A percentile compares a stretch with the other conserved stretches of the same genome.
Evolutionary conservation across 768 basidiomycete species (phyloP).

Genomic region (Termitomyces titanicus): DNA sequence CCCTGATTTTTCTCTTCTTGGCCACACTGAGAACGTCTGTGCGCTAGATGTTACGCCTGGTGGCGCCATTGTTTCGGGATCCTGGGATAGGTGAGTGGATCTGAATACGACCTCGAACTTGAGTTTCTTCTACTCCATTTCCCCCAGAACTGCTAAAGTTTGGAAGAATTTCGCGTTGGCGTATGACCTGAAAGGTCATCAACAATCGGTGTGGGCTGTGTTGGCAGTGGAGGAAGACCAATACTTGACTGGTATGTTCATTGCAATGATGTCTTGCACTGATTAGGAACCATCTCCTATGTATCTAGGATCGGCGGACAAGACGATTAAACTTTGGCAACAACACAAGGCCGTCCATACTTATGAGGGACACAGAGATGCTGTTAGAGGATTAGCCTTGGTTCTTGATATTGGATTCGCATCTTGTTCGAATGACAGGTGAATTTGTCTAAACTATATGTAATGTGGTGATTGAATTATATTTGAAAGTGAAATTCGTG

Average conservation of each 20-base stretch:
- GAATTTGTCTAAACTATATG: conserved; percentile 11
- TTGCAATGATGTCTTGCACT: background rate
- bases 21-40: conserved; percentile 91
- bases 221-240: conserved; percentile 72
- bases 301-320: conserved; percentile 83
- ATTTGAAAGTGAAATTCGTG: conserved; percentile 74
- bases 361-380: conserved; percentile 86
- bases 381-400: conserved; percentile 81
- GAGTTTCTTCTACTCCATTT: background rate
- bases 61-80: conserved; percentile 86
- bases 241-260: conserved; percentile 72
- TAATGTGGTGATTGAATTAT: background rate
- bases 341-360: conserved; percentile 71
- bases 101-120: background rate
- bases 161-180: conserved; percentile 77
- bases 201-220: conserved; percentile 94
- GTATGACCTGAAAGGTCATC: conserved; percentile 79
- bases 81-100: conserved; percentile 86
- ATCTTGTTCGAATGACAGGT: conserved; percentile 95
- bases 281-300: background rate
- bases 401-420: conserved; percentile 90
- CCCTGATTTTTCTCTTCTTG: conserved; percentile 79
- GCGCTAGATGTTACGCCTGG: conserved; percentile 66
- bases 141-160: conserved; percentile 84
- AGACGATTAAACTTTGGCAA: conserved; percentile 86